A percentile compares a stretch with the other conserved stretches of the same genome.
Evolutionary conservation across 805 yeast species (phyloP).

Genomic region (Kuraishia hungarica): DNA sequence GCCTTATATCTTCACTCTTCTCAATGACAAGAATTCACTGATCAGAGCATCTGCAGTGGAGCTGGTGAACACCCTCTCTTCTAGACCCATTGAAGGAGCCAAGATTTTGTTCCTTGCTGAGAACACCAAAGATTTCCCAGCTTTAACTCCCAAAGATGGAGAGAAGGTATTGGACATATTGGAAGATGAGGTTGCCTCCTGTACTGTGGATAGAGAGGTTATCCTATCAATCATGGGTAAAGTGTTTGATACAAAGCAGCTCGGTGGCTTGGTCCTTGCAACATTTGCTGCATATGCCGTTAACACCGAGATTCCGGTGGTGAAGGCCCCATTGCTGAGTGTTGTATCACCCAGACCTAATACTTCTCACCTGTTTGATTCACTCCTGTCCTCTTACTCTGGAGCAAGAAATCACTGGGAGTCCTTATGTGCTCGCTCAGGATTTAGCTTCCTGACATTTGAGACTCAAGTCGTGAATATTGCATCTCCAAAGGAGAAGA

Average conservation of each 20-base stretch:
- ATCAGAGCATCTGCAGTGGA: constrained; percentile 38
- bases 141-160: constrained; percentile 48
- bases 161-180: constrained; percentile 30
- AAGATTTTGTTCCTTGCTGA: constrained; percentile 42
- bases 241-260: constrained; percentile 39
- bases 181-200: constrained; percentile 13
- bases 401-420: constrained; percentile 37
- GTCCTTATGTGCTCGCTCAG: constrained; percentile 33
- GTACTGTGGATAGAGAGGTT: background rate
- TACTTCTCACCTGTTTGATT: constrained; percentile 36
- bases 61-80: constrained; percentile 27
- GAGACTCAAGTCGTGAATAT: constrained; percentile 52
- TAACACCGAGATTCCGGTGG: constrained; percentile 37
- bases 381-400: constrained; percentile 36
- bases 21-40: constrained; percentile 38
- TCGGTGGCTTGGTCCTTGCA: constrained; percentile 49
- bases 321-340: constrained; percentile 45
- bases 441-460: constrained; percentile 41
- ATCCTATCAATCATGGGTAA: constrained; percentile 1
- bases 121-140: constrained; percentile 11
- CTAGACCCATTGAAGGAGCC: constrained; percentile 22
- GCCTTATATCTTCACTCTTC: constrained; percentile 49
- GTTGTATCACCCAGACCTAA: constrained; percentile 31
- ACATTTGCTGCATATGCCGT: constrained; percentile 66
- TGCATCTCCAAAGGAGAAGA: constrained; percentile 55